phyloP scores from a whole-genome alignment of 371 early-diverging fungal species.

The Apophysomyces ossiformis region DNA sequence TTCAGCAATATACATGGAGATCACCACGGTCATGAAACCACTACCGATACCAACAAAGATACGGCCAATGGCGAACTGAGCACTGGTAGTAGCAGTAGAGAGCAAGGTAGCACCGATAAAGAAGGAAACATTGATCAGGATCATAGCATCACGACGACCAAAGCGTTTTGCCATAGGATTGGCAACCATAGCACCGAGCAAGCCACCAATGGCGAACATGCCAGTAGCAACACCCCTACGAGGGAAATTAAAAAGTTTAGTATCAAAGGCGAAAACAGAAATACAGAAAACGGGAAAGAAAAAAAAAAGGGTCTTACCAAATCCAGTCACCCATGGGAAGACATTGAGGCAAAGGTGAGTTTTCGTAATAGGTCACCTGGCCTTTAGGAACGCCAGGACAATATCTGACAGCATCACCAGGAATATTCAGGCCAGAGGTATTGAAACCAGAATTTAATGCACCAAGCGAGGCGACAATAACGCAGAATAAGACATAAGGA shows the following conservation, averaged over 20 bases:
- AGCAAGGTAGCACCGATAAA: constrained; percentile 71
- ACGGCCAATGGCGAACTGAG: constrained; percentile 79
- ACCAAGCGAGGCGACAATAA: constrained; percentile 43
- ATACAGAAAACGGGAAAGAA: constrained; percentile 3
- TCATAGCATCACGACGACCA: constrained; percentile 74
- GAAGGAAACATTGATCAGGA: constrained; percentile 67
- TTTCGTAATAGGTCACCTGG: constrained; percentile 41
- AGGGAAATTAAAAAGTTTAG: no score
- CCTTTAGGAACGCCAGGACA: constrained; percentile 46
- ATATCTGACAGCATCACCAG: constrained; percentile 37
- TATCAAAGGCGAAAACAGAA: constrained; percentile 4
- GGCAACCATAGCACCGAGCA: constrained; percentile 70
- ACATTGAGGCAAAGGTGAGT: constrained; percentile 46
- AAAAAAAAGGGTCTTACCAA: constrained; percentile 38
- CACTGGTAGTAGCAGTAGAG: constrained; percentile 58
- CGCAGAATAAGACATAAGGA: constrained; percentile 48
- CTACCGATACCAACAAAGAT: constrained; percentile 83
- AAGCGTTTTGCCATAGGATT: constrained; percentile 59
- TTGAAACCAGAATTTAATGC: constrained; percentile 53
- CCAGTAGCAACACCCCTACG: constrained; percentile 67
- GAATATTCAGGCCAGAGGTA: constrained; percentile 50
- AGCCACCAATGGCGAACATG: constrained; percentile 75
- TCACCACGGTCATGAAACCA: constrained; percentile 80
- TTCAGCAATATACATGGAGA: constrained; percentile 84
- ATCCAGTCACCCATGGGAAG: constrained; percentile 51